phyloP scores from a whole-genome alignment of 2,329 filamentous ascomycete genomes.

The Fusarium mexicanum region DNA sequence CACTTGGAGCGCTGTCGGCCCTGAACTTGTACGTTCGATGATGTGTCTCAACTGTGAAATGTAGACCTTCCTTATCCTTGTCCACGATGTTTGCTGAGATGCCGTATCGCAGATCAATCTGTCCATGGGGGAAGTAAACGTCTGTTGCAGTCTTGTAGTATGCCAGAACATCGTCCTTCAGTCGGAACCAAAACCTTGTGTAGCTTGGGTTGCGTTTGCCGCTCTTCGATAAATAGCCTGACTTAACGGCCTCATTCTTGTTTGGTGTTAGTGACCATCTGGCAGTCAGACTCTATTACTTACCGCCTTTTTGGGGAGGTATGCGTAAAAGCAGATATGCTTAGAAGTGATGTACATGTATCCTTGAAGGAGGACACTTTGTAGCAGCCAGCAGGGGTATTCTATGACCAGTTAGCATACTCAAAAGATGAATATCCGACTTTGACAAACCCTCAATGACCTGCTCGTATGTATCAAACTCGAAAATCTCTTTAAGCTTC shows the following conservation, averaged over 20 bases:
- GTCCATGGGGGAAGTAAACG: conserved; percentile 89
- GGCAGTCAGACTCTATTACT: conserved; percentile 42
- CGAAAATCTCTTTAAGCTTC: conserved; percentile 84
- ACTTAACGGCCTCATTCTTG: conserved; percentile 80
- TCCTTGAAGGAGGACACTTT: conserved; percentile 90
- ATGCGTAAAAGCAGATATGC: conserved; percentile 97
- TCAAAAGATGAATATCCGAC: not conserved
- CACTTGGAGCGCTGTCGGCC: conserved; percentile 86
- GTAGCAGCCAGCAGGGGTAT: conserved; percentile 92
- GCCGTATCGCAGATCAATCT: conserved; percentile 91
- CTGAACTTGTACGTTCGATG: conserved; percentile 86
- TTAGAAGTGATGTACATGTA: conserved; percentile 95
- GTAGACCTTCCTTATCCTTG: conserved; percentile 78
- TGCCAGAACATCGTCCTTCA: conserved; percentile 91
- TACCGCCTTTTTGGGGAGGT: conserved; percentile 91
- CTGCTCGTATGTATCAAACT: conserved; percentile 82
- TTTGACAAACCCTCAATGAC: conserved; percentile 76
- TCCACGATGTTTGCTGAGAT: conserved; percentile 85
- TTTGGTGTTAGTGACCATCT: conserved; percentile 20
- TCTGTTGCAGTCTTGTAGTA: conserved; percentile 88
- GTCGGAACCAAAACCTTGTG: conserved; percentile 89
- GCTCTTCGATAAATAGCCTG: conserved; percentile 87
- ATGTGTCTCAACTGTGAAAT: conserved; percentile 84
- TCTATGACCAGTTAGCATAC: conserved; percentile 59
- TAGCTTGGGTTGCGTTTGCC: conserved; percentile 89